Evolutionary conservation across 225 moss, liverwort and hornwort species (phyloP).

Genomic region (Physcomitrium patens): DNA sequence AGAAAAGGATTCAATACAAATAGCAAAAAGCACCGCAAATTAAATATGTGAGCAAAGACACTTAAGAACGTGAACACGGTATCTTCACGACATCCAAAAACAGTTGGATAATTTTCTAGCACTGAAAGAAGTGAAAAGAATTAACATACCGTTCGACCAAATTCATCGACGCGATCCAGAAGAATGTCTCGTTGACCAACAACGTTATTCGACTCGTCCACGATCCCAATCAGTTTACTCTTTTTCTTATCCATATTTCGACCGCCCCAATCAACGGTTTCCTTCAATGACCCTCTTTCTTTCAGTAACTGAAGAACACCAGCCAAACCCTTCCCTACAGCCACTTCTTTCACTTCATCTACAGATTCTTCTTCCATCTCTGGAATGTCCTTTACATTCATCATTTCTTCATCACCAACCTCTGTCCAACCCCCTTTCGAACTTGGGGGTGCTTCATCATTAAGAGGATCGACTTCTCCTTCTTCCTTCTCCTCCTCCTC

Average conservation of each 20-base stretch:
- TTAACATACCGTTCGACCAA: conserved; percentile 87
- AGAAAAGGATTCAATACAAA: conserved; percentile 3
- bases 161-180: conserved; percentile 95
- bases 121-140: conserved; percentile 13
- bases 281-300: conserved; percentile 94
- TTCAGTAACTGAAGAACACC: conserved; percentile 84
- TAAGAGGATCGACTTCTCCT: conserved; percentile 68
- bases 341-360: conserved; percentile 66
- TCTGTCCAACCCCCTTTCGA: conserved; percentile 87
- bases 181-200: conserved; percentile 96
- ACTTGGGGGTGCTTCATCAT: conserved; percentile 44
- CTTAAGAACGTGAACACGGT: background rate
- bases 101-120: background rate
- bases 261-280: conserved; percentile 97
- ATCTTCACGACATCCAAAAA: conserved; percentile 7
- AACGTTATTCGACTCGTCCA: conserved; percentile 94
- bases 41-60: conserved; percentile 5
- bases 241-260: conserved; percentile 97
- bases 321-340: conserved; percentile 92
- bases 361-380: conserved; percentile 60
- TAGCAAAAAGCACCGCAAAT: background rate
- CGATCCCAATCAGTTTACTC: conserved; percentile 95
- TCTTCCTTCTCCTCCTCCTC: conserved; percentile 83
- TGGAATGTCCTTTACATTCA: conserved; percentile 52
- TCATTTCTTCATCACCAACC: conserved; percentile 76